Evolutionary conservation across 2,329 filamentous ascomycete species (phyloP).

Genomic region (Hymenoscyphus repandus): DNA sequence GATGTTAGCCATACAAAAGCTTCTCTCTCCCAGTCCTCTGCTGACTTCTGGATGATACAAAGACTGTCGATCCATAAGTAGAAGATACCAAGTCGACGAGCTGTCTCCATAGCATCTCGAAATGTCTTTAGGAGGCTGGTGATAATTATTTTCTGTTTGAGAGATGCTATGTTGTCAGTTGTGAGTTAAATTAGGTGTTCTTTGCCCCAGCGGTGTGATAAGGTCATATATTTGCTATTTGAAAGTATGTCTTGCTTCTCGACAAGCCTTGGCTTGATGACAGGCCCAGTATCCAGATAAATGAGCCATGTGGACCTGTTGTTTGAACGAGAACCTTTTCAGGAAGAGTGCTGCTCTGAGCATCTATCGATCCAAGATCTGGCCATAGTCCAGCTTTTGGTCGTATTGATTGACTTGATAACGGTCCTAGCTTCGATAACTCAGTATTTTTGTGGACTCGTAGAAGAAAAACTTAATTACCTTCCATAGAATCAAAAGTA

Average conservation of each 20-base stretch:
- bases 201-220: conserved; percentile 15
- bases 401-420: too few species aligned
- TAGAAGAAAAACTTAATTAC: too few species aligned
- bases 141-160: conserved; percentile 4
- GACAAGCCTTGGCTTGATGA: not conserved
- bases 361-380: not conserved
- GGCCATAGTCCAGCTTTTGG: too few species aligned
- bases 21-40: conserved; percentile 18
- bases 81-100: conserved; percentile 11
- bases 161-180: not conserved
- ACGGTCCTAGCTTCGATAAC: too few species aligned
- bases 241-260: not conserved
- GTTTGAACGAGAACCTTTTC: not conserved
- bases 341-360: not conserved
- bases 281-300: not conserved
- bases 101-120: conserved; percentile 21
- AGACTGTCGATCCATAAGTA: conserved; percentile 25
- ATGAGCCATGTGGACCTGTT: not conserved
- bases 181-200: not conserved
- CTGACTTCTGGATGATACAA: conserved; percentile 11
- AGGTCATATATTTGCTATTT: conserved; percentile 5
- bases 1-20: conserved; percentile 6
- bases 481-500: too few species aligned
- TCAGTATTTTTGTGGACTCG: too few species aligned
- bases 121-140: conserved; percentile 20